A percentile compares a stretch with the other conserved stretches of the same genome.
Conservation (phyloP, 164 flowering plant genomes). For the Euptelea pleiosperma region DNA sequence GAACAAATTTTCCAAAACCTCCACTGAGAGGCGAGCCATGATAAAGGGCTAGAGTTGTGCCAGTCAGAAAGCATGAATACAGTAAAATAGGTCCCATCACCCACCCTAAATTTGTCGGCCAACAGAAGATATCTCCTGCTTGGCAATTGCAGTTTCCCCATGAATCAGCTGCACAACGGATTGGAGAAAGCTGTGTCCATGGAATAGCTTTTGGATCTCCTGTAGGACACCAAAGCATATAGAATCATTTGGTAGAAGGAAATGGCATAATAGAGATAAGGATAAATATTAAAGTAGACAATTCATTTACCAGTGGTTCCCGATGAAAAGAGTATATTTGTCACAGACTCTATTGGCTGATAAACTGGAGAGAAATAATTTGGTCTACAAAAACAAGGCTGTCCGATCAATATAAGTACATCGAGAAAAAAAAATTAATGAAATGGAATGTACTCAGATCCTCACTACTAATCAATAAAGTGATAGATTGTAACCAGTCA, state of each 20-base stretch:
- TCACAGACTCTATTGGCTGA: constrained; percentile 51
- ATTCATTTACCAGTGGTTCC: constrained; percentile 80
- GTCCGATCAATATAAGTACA: background rate
- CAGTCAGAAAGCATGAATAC: constrained; percentile 67
- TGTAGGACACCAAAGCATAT: constrained; percentile 17
- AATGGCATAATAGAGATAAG: background rate
- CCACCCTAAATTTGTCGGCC: constrained; percentile 99
- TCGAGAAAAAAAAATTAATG: background rate
- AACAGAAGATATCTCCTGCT: constrained; percentile 69
- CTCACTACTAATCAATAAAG: too few species aligned
- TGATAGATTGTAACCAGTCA: too few species aligned
- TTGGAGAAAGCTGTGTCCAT: constrained; percentile 87
- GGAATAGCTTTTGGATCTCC: constrained; percentile 98
- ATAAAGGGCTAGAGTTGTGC: constrained; percentile 81
- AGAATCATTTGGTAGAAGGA: background rate
- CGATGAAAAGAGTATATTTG: constrained; percentile 87
- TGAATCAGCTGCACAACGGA: constrained; percentile 62
- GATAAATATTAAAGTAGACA: background rate
- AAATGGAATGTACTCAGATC: too few species aligned
- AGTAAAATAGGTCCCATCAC: constrained; percentile 73
- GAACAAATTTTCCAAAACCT: constrained; percentile 90
- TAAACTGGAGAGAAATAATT: constrained; percentile 55
- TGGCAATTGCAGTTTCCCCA: constrained; percentile 64
- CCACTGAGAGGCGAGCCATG: constrained; percentile 93
- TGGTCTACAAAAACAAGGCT: constrained; percentile 38